Conservation (phyloP, 805 yeast species). For the Priceomyces carsonii region DNA sequence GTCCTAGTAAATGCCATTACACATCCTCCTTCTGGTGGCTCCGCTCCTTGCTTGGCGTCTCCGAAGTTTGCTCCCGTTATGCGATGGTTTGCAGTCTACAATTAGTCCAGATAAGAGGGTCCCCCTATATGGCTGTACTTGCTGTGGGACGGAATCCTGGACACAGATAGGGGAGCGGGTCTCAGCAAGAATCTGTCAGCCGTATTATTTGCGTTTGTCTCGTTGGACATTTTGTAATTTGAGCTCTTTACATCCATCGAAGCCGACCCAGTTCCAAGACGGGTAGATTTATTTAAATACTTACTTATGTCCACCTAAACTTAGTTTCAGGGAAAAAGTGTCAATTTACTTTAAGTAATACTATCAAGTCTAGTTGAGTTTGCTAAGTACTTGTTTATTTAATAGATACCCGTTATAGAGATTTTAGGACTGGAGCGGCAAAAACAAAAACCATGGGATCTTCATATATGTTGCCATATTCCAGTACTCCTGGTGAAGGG, state of each 20-base stretch:
- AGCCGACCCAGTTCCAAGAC: neutral
- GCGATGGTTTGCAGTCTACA: no score
- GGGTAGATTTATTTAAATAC: constrained; percentile 2
- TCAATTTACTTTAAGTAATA: no score
- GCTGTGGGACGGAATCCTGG: constrained; percentile 1
- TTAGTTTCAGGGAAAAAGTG: neutral
- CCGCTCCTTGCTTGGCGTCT: no score
- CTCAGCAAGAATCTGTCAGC: constrained; percentile 1
- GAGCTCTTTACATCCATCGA: constrained; percentile 2
- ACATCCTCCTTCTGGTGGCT: no score
- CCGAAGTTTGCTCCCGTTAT: no score
- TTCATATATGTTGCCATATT: constrained; percentile 7
- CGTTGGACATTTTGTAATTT: neutral
- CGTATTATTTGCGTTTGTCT: no score
- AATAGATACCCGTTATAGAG: no score
- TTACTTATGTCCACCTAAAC: neutral
- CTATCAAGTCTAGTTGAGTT: no score
- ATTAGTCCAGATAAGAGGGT: constrained; percentile 1
- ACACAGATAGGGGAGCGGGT: neutral
- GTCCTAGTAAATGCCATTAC: no score
- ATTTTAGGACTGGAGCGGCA: no score
- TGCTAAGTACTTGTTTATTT: no score
- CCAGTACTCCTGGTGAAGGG: constrained; percentile 5
- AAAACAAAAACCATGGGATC: constrained; percentile 8
- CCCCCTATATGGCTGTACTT: neutral